These are phyloP conservation scores for Emmonsia crescens DNA, from an alignment of 2,329 filamentous ascomycete genomes.

Conservation along the genomic window DNA sequence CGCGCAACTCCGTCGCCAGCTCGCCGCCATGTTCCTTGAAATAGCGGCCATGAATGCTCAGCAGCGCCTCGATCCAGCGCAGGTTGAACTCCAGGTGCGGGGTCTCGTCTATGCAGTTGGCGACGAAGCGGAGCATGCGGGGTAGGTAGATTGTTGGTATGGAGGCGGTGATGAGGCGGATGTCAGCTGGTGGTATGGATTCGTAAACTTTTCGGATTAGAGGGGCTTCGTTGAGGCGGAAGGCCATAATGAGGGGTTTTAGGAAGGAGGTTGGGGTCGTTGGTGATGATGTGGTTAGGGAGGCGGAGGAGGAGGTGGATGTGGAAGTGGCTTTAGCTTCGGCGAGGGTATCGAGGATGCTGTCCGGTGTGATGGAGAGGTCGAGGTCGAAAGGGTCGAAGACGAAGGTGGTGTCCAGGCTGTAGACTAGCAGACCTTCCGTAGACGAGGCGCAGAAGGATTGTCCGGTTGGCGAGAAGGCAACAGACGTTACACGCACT, in stretches of 20 bases:
- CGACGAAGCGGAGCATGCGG: slow-evolving; percentile 75
- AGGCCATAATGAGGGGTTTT: slow-evolving; percentile 92
- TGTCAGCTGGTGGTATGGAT: slow-evolving; percentile 62
- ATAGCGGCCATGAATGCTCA: slow-evolving; percentile 75
- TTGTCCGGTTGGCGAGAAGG: slow-evolving; percentile 79
- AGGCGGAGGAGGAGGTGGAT: not conserved
- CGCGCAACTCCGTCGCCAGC: slow-evolving; percentile 72
- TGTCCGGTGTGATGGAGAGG: slow-evolving; percentile 82
- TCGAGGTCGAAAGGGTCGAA: slow-evolving; percentile 97
- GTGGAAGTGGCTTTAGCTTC: slow-evolving; percentile 25
- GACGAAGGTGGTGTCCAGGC: slow-evolving; percentile 67
- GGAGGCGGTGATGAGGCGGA: slow-evolving; percentile 65
- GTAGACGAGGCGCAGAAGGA: slow-evolving; percentile 92
- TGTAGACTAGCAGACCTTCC: slow-evolving; percentile 88
- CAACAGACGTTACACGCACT: slow-evolving; percentile 71
- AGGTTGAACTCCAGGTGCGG: slow-evolving; percentile 93
- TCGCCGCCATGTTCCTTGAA: slow-evolving; percentile 69
- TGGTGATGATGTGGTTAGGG: slow-evolving; percentile 39
- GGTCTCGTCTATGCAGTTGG: slow-evolving; percentile 74
- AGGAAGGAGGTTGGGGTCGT: slow-evolving; percentile 57
- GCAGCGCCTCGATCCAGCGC: slow-evolving; percentile 72
- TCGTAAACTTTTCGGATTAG: slow-evolving; percentile 81
- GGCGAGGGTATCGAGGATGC: slow-evolving; percentile 62
- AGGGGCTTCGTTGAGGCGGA: slow-evolving; percentile 78
- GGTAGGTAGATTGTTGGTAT: slow-evolving; percentile 79